These are phyloP conservation scores for Russula sp. DNA, from an alignment of 768 basidiomycete genomes.

Conservation along the genomic window DNA sequence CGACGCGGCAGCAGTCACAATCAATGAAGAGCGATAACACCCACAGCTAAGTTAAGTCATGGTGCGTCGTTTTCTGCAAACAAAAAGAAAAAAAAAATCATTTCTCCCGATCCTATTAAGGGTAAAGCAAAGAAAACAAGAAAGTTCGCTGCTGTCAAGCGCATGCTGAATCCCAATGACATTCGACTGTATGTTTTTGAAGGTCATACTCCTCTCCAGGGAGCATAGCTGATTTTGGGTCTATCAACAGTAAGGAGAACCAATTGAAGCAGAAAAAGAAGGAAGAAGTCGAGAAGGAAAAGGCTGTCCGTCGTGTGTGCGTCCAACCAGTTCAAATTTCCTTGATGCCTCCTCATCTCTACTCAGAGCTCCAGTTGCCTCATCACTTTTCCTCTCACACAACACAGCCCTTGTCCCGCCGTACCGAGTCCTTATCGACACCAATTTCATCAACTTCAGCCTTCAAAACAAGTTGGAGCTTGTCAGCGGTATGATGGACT, in stretches of 20 bases:
- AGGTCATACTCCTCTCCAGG: not conserved
- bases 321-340: constrained; percentile 30
- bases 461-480: constrained; percentile 97
- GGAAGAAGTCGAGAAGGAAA: constrained; percentile 72
- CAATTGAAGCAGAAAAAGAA: constrained; percentile 85
- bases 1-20: too few species aligned
- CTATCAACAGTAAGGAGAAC: constrained; percentile 73
- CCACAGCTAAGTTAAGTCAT: not conserved
- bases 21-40: too few species aligned
- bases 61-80: constrained; percentile 8
- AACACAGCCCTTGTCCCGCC: constrained; percentile 95
- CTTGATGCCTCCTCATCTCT: constrained; percentile 5
- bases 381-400: constrained; percentile 90
- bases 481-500: constrained; percentile 99
- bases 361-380: constrained; percentile 73
- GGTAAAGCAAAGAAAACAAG: constrained; percentile 89
- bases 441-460: constrained; percentile 99
- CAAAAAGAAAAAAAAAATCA: not conserved
- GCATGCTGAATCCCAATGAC: constrained; percentile 90
- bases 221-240: not conserved
- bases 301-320: constrained; percentile 73
- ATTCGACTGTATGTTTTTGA: constrained; percentile 69
- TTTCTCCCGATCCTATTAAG: constrained; percentile 35
- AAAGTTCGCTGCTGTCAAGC: constrained; percentile 92
- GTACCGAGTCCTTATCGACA: constrained; percentile 95